Evolutionary conservation across 176 grass and related monocot genomes (phyloP).

Genomic region (Saccharum spontaneum): DNA sequence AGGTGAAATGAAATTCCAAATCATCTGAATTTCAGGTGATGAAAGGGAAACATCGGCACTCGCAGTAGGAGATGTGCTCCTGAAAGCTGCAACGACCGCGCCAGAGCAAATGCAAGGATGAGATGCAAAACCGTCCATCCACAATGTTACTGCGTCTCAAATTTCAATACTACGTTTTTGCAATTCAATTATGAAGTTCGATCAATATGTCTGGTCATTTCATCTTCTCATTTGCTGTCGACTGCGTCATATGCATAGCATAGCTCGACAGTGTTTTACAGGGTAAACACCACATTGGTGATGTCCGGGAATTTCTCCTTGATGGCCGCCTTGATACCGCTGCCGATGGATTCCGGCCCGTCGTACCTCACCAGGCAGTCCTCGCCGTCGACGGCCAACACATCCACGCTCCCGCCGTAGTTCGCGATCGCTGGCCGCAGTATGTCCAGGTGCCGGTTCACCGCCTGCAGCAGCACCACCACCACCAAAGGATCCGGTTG

Average conservation of each 20-base stretch:
- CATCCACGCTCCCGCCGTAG: slow-evolving; percentile 83
- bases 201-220: neutral
- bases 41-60: neutral
- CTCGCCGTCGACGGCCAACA: slow-evolving; percentile 63
- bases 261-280: slow-evolving; percentile 7
- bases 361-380: slow-evolving; percentile 86
- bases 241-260: neutral
- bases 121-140: neutral
- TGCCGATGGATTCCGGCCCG: slow-evolving; percentile 80
- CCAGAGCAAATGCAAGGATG: neutral
- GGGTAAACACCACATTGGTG: slow-evolving; percentile 69
- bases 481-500: neutral
- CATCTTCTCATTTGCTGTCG: neutral
- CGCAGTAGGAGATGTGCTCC: neutral
- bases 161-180: neutral
- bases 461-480: slow-evolving; percentile 59
- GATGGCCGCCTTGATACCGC: slow-evolving; percentile 89
- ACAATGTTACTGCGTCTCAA: neutral
- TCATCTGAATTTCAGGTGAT: neutral
- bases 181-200: neutral
- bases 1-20: neutral
- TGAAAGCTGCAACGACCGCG: neutral
- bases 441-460: slow-evolving; percentile 96
- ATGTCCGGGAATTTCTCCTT: slow-evolving; percentile 95
- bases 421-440: slow-evolving; percentile 85